Percentiles rank a stretch among this genome's conserved stretches.
These are phyloP conservation scores for Anthracocystis setariae DNA, from an alignment of 1,284 basidiomycete species.

Conservation along the genomic window DNA sequence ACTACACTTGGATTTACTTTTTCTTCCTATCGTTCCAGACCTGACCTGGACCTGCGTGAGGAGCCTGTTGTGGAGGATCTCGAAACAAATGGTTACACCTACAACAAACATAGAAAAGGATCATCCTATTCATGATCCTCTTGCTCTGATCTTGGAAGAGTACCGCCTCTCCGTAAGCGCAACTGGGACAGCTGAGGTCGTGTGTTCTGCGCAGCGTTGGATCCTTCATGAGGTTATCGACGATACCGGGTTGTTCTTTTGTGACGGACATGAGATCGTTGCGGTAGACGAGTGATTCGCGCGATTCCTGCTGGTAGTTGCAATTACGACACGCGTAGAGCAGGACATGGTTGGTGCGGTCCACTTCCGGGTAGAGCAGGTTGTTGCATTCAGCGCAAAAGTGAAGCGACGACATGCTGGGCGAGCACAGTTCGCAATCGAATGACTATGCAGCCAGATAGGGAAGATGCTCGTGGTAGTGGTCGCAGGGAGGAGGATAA, in stretches of 20 bases:
- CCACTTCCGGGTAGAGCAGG: conserved; percentile 83
- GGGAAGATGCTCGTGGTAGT: too few relatives aligned
- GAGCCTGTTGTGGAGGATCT: conserved; percentile 45
- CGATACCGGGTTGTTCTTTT: conserved; percentile 93
- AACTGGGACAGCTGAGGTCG: conserved; percentile 61
- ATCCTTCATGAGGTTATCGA: conserved; percentile 86
- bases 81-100: conserved; percentile 62
- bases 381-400: conserved; percentile 76
- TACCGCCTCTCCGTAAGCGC: conserved; percentile 60
- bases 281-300: conserved; percentile 88
- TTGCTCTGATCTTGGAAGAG: conserved; percentile 67
- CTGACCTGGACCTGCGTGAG: conserved; percentile 36
- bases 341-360: conserved; percentile 84
- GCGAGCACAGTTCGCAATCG: too few relatives aligned
- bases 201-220: conserved; percentile 76
- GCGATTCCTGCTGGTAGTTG: conserved; percentile 83
- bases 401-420: conserved; percentile 60
- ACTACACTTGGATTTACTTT: conserved; percentile 12
- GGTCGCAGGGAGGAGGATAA: too few relatives aligned
- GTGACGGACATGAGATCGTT: conserved; percentile 92
- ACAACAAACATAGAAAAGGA: conserved; percentile 64
- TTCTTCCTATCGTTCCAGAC: conserved; percentile 55
- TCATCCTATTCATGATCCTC: conserved; percentile 64
- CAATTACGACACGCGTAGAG: conserved; percentile 95
- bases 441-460: too few relatives aligned